Percentiles rank a stretch among this genome's conserved stretches.
phyloP scores from a whole-genome alignment of 2,329 filamentous ascomycete genomes.

The Rutstroemia sydowiana region DNA sequence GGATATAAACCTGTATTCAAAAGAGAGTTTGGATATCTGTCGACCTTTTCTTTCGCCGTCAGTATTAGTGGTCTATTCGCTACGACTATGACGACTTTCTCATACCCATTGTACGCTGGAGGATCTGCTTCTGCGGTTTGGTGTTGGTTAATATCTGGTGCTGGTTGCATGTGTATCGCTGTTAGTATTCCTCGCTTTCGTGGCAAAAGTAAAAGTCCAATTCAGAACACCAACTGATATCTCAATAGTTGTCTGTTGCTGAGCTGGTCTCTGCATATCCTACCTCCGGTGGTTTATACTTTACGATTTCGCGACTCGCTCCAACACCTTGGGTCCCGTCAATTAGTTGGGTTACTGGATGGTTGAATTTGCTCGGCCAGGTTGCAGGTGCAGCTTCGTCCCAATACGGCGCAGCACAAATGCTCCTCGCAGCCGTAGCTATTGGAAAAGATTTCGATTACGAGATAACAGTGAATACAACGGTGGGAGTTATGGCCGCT shows the following conservation, averaged over 20 bases:
- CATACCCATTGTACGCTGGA: constrained; percentile 45
- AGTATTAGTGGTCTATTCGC: constrained; percentile 49
- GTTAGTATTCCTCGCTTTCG: constrained; percentile 16
- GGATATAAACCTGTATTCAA: constrained; percentile 43
- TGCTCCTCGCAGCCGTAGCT: constrained; percentile 48
- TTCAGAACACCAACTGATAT: background rate
- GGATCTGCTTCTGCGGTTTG: constrained; percentile 47
- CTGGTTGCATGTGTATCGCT: constrained; percentile 48
- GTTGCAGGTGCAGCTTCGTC: constrained; percentile 44
- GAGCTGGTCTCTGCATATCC: constrained; percentile 34
- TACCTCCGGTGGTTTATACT: constrained; percentile 48
- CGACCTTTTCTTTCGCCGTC: constrained; percentile 54
- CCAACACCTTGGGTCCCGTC: constrained; percentile 40
- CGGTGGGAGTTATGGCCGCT: constrained; percentile 48
- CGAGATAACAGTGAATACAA: constrained; percentile 38
- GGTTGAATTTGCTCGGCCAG: constrained; percentile 46
- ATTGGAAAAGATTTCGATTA: constrained; percentile 43
- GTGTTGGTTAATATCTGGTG: constrained; percentile 51
- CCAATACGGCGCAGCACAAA: constrained; percentile 49
- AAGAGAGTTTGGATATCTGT: constrained; percentile 50
- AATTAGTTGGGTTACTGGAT: constrained; percentile 41
- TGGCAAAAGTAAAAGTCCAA: background rate
- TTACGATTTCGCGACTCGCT: constrained; percentile 47
- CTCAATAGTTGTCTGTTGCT: constrained; percentile 31
- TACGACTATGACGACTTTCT: constrained; percentile 48